Evolutionary conservation across 176 grass and related monocot species (phyloP).

Genomic region (Musa itinerans): DNA sequence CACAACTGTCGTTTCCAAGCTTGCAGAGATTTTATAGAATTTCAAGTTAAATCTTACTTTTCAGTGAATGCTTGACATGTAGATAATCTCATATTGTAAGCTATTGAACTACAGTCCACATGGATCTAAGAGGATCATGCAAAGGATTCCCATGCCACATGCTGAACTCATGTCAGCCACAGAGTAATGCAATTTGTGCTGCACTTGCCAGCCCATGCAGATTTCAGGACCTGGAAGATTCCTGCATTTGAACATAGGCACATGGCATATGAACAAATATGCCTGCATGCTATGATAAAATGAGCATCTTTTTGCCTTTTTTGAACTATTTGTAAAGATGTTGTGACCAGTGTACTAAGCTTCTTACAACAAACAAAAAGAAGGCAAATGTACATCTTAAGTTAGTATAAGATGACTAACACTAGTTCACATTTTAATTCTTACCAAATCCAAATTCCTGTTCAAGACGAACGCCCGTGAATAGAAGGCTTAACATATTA

Average conservation of each 20-base stretch:
- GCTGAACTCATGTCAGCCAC: too few relatives aligned
- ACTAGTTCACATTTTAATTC: not conserved
- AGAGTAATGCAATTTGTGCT: too few relatives aligned
- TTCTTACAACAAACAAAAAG: not conserved
- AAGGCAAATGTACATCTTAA: not conserved
- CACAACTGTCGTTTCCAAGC: not conserved
- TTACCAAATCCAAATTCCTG: conserved; percentile 29
- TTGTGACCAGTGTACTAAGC: not conserved
- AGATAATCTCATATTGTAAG: too few relatives aligned
- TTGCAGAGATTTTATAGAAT: not conserved
- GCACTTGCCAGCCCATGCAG: too few relatives aligned
- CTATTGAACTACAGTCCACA: too few relatives aligned
- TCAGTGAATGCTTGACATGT: not conserved
- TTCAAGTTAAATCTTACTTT: not conserved
- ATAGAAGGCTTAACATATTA: conserved; percentile 16
- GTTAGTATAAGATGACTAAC: not conserved
- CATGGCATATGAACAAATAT: too few relatives aligned
- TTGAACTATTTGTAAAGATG: not conserved
- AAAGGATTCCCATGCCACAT: too few relatives aligned
- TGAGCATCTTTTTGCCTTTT: not conserved
- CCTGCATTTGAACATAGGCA: too few relatives aligned
- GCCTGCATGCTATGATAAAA: not conserved
- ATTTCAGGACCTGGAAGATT: too few relatives aligned
- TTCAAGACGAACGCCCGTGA: conserved; percentile 19
- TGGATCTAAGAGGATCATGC: too few relatives aligned